A percentile compares a stretch with the other conserved stretches of the same genome.
Evolutionary conservation across 345 rosid species (phyloP).

Genomic region (Carallia brachiata): DNA sequence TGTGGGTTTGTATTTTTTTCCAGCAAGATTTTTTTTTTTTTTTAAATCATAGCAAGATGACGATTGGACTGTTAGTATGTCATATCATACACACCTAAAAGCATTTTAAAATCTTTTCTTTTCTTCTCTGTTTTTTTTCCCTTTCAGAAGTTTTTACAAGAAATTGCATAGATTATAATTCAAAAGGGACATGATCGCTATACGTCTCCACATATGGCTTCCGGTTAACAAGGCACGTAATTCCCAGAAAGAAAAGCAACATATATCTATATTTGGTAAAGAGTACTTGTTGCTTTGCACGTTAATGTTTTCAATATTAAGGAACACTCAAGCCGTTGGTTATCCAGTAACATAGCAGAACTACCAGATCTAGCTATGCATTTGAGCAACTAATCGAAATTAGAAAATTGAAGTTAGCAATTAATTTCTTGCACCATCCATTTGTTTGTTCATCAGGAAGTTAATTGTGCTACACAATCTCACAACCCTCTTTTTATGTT

Average conservation of each 20-base stretch:
- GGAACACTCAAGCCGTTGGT: constrained; percentile 35
- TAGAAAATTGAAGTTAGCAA: too few relatives aligned
- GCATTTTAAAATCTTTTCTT: not conserved
- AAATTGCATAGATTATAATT: constrained; percentile 3
- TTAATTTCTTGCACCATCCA: too few relatives aligned
- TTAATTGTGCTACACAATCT: too few relatives aligned
- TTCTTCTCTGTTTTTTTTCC: not conserved
- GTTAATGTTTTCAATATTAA: constrained; percentile 26
- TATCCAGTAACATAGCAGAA: constrained; percentile 24
- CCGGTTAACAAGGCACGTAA: constrained; percentile 15
- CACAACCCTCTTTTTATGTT: too few relatives aligned
- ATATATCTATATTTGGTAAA: constrained; percentile 40
- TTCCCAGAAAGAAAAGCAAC: constrained; percentile 39
- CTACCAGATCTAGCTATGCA: constrained; percentile 8
- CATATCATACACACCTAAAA: constrained; percentile 8
- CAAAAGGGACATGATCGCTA: constrained; percentile 29
- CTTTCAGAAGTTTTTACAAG: not conserved
- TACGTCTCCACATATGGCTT: constrained; percentile 4
- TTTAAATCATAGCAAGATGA: not conserved
- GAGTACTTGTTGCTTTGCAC: constrained; percentile 52
- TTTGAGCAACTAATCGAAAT: too few relatives aligned
- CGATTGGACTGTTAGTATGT: constrained; percentile 29
- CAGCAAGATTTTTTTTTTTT: too few relatives aligned
- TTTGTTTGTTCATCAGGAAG: too few relatives aligned
- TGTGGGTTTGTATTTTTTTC: constrained; percentile 13